Conservation (phyloP, 2,329 filamentous ascomycete genomes). For the Diaporthe eres region DNA sequence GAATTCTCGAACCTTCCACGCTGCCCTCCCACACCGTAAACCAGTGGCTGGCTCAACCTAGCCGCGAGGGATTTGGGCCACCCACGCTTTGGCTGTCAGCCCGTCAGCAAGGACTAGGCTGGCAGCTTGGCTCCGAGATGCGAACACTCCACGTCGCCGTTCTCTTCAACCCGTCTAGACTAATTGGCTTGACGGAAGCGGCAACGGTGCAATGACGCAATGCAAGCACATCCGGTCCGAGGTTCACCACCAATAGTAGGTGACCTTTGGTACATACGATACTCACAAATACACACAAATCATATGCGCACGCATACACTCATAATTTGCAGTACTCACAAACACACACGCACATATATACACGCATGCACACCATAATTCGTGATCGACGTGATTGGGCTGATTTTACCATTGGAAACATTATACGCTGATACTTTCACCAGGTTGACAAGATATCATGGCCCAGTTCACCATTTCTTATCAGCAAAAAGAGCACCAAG, state of each 20-base stretch:
- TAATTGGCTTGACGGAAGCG: not conserved
- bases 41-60: constrained; percentile 37
- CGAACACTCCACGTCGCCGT: not conserved
- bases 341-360: not conserved
- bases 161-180: not conserved
- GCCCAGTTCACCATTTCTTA: not conserved
- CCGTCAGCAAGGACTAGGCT: constrained; percentile 1
- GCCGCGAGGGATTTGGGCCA: not conserved
- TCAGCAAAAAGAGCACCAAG: not conserved
- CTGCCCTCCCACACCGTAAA: constrained; percentile 44
- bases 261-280: not conserved
- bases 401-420: not conserved
- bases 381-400: not conserved
- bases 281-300: not conserved
- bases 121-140: not conserved
- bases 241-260: not conserved
- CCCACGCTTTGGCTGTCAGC: not conserved
- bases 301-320: not conserved
- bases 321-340: not conserved
- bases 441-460: not conserved
- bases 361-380: not conserved
- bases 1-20: constrained; percentile 64
- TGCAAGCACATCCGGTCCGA: not conserved
- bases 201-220: constrained; percentile 17
- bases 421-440: not conserved